These are phyloP conservation scores for Acmispon strigosus DNA, from an alignment of 306 rosid genomes.

Conservation along the genomic window DNA sequence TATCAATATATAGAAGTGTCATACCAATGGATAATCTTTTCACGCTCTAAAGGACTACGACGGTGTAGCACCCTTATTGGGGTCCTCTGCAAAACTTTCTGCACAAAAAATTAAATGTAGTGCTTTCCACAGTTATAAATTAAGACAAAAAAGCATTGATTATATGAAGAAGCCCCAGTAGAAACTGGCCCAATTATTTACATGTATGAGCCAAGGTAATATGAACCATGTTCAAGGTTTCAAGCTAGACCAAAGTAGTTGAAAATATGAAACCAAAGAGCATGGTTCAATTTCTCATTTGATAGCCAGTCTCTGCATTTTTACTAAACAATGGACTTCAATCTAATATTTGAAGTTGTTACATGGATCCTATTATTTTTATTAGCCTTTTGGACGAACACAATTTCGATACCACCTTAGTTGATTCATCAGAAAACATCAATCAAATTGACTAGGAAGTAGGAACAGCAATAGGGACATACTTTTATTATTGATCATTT, in stretches of 20 bases:
- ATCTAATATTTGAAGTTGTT: not conserved
- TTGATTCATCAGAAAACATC: not conserved
- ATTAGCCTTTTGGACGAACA: not conserved
- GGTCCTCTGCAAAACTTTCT: conserved; percentile 80
- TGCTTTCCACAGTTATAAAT: not conserved
- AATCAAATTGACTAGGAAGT: not conserved
- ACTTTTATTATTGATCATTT: not conserved
- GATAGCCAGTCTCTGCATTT: not conserved
- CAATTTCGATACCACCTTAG: not conserved
- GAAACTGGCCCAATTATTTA: not conserved
- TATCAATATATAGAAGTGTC: conserved; percentile 11
- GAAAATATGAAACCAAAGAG: not conserved
- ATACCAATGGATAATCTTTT: conserved; percentile 87
- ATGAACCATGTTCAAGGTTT: conserved; percentile 2
- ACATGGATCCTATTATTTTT: not conserved
- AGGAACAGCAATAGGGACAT: not conserved
- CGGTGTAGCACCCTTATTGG: conserved; percentile 97
- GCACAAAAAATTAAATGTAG: not conserved
- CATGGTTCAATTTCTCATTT: conserved; percentile 10
- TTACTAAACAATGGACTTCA: not conserved
- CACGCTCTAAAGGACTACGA: conserved; percentile 90
- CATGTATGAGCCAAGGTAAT: not conserved
- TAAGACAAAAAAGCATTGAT: not conserved
- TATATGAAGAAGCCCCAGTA: not conserved
- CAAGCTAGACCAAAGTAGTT: not conserved